These are phyloP conservation scores for Plasmodium yoelii DNA, from an alignment of 169 alveolate species.

Conservation along the genomic window DNA sequence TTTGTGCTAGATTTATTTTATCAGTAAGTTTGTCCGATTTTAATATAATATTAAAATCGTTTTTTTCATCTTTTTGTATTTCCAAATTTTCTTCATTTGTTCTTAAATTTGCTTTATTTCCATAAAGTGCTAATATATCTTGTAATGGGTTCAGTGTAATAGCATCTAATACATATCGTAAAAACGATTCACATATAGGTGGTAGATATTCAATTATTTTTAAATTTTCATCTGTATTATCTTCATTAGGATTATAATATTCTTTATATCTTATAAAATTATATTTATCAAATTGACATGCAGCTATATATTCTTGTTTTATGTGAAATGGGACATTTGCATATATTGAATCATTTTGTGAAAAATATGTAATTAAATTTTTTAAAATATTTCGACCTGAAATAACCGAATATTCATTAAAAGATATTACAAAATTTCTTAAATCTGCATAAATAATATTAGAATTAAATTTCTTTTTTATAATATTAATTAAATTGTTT, in stretches of 20 bases:
- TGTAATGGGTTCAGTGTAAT: conserved; percentile 40
- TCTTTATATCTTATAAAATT: conserved; percentile 83
- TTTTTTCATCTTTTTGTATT: conserved; percentile 30
- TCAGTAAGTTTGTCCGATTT: conserved; percentile 61
- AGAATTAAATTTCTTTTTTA: conserved; percentile 77
- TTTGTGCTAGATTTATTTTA: conserved; percentile 68
- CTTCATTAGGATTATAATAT: conserved; percentile 81
- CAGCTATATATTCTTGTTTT: conserved; percentile 83
- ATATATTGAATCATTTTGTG: conserved; percentile 80
- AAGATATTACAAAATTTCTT: conserved; percentile 79
- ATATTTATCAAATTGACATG: conserved; percentile 80
- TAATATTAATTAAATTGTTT: conserved; percentile 75
- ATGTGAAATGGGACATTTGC: conserved; percentile 84
- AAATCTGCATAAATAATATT: conserved; percentile 79
- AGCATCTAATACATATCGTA: conserved; percentile 75
- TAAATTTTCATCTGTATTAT: conserved; percentile 82
- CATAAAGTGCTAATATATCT: conserved; percentile 35
- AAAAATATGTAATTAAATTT: conserved; percentile 78
- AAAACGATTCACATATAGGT: conserved; percentile 82
- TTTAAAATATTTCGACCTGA: conserved; percentile 81
- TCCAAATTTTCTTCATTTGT: conserved; percentile 46
- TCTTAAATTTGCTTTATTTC: conserved; percentile 1
- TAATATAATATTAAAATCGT: conserved; percentile 21
- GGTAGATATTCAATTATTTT: conserved; percentile 82
- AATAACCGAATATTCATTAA: conserved; percentile 80